Percentiles rank a stretch among this genome's conserved stretches.
phyloP scores from a whole-genome alignment of 192 early-diverging fungal species.

The Radiomyces spectabilis region DNA sequence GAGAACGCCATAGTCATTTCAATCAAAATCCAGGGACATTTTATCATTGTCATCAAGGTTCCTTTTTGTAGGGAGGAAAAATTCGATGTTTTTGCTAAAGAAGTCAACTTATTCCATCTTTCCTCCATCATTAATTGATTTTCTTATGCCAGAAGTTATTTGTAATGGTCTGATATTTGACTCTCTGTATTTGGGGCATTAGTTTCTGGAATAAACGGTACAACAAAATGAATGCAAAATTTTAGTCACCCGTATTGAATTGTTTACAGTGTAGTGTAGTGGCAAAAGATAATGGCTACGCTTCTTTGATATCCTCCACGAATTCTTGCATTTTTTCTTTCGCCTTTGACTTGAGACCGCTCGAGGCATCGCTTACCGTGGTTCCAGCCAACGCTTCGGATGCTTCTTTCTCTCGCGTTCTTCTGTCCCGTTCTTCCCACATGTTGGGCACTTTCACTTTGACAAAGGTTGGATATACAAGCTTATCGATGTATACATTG shows the following conservation, averaged over 20 bases:
- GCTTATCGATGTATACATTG: slow-evolving; percentile 59
- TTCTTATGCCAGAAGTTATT: too few species aligned
- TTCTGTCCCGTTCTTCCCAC: slow-evolving; percentile 35
- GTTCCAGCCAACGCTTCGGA: neutral
- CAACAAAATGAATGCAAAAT: neutral
- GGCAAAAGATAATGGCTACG: slow-evolving; percentile 4
- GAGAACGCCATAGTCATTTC: too few species aligned
- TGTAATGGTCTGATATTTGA: too few species aligned
- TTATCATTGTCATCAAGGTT: too few species aligned
- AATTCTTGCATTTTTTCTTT: slow-evolving; percentile 25
- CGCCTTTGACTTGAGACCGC: slow-evolving; percentile 1
- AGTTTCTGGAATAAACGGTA: too few species aligned
- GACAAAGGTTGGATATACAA: slow-evolving; percentile 71
- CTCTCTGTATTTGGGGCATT: too few species aligned
- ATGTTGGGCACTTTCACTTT: slow-evolving; percentile 56
- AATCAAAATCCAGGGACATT: too few species aligned
- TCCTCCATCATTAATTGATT: too few species aligned
- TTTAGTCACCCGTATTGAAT: neutral
- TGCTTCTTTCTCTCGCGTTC: slow-evolving; percentile 6
- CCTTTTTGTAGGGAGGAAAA: too few species aligned
- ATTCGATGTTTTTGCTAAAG: too few species aligned
- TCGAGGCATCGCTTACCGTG: too few species aligned
- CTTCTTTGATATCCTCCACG: slow-evolving; percentile 23
- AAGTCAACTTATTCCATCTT: too few species aligned
- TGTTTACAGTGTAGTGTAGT: neutral